Conservation (phyloP, 768 basidiomycete species). For the Dentipellis sp. region DNA sequence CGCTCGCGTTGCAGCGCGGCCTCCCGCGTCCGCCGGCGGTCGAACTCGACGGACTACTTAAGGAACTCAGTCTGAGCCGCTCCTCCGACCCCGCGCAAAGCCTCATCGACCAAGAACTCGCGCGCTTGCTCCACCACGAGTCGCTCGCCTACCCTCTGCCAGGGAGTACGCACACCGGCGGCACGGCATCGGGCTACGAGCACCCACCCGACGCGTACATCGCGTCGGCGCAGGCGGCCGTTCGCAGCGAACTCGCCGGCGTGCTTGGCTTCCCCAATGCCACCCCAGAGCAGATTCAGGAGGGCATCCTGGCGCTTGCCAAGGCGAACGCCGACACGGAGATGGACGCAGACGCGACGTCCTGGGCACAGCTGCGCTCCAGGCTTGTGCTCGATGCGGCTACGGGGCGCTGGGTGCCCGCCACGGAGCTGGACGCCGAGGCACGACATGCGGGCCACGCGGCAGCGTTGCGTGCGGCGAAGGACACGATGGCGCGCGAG, state of each 20-base stretch:
- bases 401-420: slow-evolving; percentile 58
- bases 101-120: slow-evolving; percentile 73
- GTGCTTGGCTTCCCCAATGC: slow-evolving; percentile 83
- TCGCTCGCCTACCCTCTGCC: slow-evolving; percentile 81
- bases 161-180: slow-evolving; percentile 73
- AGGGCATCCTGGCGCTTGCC: slow-evolving; percentile 59
- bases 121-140: slow-evolving; percentile 76
- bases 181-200: slow-evolving; percentile 56
- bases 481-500: slow-evolving; percentile 70
- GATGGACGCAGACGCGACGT: slow-evolving; percentile 30
- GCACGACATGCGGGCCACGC: slow-evolving; percentile 57
- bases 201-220: slow-evolving; percentile 75
- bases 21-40: slow-evolving; percentile 85
- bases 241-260: slow-evolving; percentile 75
- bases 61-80: slow-evolving; percentile 40
- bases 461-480: slow-evolving; percentile 48
- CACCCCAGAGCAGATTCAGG: slow-evolving; percentile 65
- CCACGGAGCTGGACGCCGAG: slow-evolving; percentile 43
- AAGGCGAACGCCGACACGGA: slow-evolving; percentile 46
- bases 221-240: slow-evolving; percentile 52
- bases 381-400: slow-evolving; percentile 54
- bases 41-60: slow-evolving; percentile 55
- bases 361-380: slow-evolving; percentile 65
- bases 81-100: slow-evolving; percentile 35
- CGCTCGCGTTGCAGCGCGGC: slow-evolving; percentile 69